Evolutionary conservation across 192 early-diverging fungal species (phyloP).

Genomic region (Backusella tarrabulga): DNA sequence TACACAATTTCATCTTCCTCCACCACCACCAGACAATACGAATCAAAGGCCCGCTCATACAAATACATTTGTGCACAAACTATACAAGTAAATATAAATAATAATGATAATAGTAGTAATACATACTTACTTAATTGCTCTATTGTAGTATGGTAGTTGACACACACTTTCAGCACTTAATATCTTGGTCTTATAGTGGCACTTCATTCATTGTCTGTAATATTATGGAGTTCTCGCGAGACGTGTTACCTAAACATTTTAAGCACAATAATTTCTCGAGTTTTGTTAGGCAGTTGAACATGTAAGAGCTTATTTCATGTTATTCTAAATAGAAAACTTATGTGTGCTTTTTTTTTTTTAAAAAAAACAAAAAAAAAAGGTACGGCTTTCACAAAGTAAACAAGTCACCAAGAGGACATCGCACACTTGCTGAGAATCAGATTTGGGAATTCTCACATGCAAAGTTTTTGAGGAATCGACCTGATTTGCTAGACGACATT

Average conservation of each 20-base stretch:
- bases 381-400: constrained; percentile 92
- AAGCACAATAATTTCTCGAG: constrained; percentile 92
- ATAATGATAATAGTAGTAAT: neutral
- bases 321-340: neutral
- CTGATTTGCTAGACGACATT: constrained; percentile 84
- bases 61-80: constrained; percentile 35
- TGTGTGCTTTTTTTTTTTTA: neutral
- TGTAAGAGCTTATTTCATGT: constrained; percentile 47
- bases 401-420: constrained; percentile 82
- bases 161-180: constrained; percentile 80
- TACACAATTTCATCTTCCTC: neutral
- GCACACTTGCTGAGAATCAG: constrained; percentile 84
- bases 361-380: constrained; percentile 25
- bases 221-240: constrained; percentile 84
- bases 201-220: constrained; percentile 91
- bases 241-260: constrained; percentile 90
- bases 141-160: constrained; percentile 75
- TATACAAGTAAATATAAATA: constrained; percentile 29
- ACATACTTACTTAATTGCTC: neutral
- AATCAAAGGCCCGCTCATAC: constrained; percentile 8
- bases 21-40: neutral
- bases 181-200: constrained; percentile 85
- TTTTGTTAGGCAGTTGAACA: constrained; percentile 86
- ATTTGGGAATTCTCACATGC: constrained; percentile 90
- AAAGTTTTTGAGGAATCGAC: constrained; percentile 74